A percentile compares a stretch with the other conserved stretches of the same genome.
phyloP scores from a whole-genome alignment of 2,329 filamentous ascomycete species.

The Mariannaea sp. region DNA sequence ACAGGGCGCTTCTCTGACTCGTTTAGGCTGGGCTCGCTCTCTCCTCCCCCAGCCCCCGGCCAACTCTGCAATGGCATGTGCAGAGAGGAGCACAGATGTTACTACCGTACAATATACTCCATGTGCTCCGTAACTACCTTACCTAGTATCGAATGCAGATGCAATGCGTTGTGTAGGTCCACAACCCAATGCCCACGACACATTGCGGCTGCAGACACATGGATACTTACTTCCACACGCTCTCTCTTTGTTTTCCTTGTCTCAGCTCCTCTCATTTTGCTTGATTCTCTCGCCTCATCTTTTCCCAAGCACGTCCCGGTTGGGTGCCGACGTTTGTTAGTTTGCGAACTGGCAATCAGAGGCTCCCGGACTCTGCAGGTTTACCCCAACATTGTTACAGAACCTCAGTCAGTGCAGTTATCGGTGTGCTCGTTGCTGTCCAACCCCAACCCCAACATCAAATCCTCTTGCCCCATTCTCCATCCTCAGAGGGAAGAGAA shows the following conservation, averaged over 20 bases:
- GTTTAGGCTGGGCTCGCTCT: background rate
- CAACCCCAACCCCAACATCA: background rate
- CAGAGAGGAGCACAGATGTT: too few species aligned
- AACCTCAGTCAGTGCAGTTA: background rate
- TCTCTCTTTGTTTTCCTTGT: background rate
- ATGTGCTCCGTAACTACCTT: too few species aligned
- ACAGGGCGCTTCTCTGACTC: background rate
- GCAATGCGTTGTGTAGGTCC: background rate
- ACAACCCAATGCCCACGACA: background rate
- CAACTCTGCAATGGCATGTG: background rate
- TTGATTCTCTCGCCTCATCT: background rate
- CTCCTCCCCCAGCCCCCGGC: background rate
- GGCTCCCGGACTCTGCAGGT: background rate
- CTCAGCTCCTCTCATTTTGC: background rate
- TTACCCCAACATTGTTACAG: background rate
- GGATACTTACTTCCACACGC: background rate
- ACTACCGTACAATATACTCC: too few species aligned
- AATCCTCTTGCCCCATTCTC: slow-evolving; percentile 10
- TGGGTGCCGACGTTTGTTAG: background rate
- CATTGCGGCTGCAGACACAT: background rate
- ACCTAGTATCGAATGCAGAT: slow-evolving; percentile 1
- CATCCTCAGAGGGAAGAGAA: slow-evolving; percentile 2
- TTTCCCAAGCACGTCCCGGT: background rate
- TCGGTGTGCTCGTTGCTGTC: slow-evolving; percentile 6
- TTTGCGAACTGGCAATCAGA: background rate